Conservation (phyloP, 768 basidiomycete genomes). For the Lentinula guzmanii region DNA sequence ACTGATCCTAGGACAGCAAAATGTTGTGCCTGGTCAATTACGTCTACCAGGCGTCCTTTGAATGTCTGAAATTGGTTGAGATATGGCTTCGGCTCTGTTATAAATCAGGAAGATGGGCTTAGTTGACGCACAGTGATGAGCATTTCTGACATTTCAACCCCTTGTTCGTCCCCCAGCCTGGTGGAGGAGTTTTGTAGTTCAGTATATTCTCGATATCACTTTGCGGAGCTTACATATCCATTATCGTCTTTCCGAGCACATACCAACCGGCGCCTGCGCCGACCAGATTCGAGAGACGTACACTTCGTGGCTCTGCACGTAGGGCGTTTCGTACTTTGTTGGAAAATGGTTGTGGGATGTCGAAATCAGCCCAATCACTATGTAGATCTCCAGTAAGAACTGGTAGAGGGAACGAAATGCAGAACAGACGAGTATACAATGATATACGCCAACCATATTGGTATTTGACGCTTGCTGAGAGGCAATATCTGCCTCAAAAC, state of each 20-base stretch:
- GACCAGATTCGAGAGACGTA: slow-evolving; percentile 75
- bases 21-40: slow-evolving; percentile 84
- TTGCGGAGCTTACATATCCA: slow-evolving; percentile 57
- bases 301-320: slow-evolving; percentile 82
- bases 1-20: slow-evolving; percentile 67
- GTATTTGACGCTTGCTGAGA: slow-evolving; percentile 72
- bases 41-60: slow-evolving; percentile 67
- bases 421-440: slow-evolving; percentile 67
- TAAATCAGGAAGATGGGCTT: not conserved
- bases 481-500: slow-evolving; percentile 57
- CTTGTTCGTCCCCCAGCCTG: slow-evolving; percentile 75
- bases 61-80: slow-evolving; percentile 50
- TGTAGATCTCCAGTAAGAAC: not conserved
- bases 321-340: slow-evolving; percentile 78
- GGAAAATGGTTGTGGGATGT: slow-evolving; percentile 74
- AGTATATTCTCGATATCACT: not conserved
- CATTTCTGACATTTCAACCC: slow-evolving; percentile 63
- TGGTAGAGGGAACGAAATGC: not conserved
- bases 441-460: slow-evolving; percentile 88
- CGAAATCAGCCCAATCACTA: slow-evolving; percentile 88
- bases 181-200: not conserved
- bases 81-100: not conserved
- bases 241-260: slow-evolving; percentile 81
- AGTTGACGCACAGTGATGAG: slow-evolving; percentile 54
- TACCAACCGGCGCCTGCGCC: slow-evolving; percentile 92